Percentiles rank a stretch among this genome's conserved stretches.
Conservation (phyloP, 225 moss, liverwort and hornwort species). For the Sphagnum contortum region DNA sequence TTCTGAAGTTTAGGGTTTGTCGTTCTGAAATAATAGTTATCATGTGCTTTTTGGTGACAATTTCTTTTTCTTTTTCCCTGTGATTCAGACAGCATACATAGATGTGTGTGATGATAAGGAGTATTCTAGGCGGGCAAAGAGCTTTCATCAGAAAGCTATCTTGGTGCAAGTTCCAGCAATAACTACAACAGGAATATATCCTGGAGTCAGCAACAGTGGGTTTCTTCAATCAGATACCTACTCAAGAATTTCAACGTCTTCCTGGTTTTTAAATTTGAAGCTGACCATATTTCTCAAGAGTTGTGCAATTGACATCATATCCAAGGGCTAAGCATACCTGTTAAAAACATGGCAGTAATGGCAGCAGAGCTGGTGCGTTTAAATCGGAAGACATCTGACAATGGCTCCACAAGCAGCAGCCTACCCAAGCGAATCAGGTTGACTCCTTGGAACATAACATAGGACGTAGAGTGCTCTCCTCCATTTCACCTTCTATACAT, state of each 20-base stretch:
- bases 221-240: conserved; percentile 1
- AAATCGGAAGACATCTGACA: conserved; percentile 28
- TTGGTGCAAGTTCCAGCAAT: conserved; percentile 67
- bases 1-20: too few relatives aligned
- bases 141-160: conserved; percentile 61
- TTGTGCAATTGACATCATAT: too few relatives aligned
- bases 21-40: too few relatives aligned
- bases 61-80: too few relatives aligned
- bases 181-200: conserved; percentile 86
- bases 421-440: conserved; percentile 65
- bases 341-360: conserved; percentile 44
- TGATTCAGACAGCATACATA: conserved; percentile 72
- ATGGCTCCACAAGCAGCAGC: conserved; percentile 6
- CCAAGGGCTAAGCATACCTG: too few relatives aligned
- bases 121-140: conserved; percentile 65
- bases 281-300: too few relatives aligned
- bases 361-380: conserved; percentile 78
- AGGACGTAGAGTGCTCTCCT: too few relatives aligned
- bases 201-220: conserved; percentile 94
- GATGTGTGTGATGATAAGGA: conserved; percentile 94
- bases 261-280: too few relatives aligned
- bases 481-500: background rate
- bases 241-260: background rate
- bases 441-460: background rate
- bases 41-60: too few relatives aligned